Percentiles rank a stretch among this genome's conserved stretches.
Evolutionary conservation across 2,329 filamentous ascomycete genomes (phyloP).

Genomic region (Aspergillus hiratsukae): DNA sequence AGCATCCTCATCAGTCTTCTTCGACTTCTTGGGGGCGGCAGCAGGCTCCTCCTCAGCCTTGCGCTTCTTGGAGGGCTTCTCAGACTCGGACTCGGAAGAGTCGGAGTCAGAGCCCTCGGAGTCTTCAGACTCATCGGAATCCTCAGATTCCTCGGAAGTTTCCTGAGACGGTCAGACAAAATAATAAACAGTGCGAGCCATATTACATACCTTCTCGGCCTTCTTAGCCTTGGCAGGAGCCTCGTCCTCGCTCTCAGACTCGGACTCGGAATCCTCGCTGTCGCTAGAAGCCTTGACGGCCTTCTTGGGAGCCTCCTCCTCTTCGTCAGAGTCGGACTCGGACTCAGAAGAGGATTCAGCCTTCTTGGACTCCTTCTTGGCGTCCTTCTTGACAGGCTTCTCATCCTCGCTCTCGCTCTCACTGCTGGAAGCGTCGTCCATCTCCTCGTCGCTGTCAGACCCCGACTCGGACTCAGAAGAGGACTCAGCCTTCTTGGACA

Average conservation of each 20-base stretch:
- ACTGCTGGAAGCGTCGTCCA: constrained; percentile 25
- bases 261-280: constrained; percentile 28
- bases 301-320: constrained; percentile 22
- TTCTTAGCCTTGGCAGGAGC: constrained; percentile 23
- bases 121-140: constrained; percentile 13
- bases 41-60: constrained; percentile 45
- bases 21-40: constrained; percentile 56
- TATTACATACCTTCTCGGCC: constrained; percentile 24
- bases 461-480: constrained; percentile 24
- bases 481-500: constrained; percentile 25
- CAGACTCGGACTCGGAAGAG: constrained; percentile 25
- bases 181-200: not conserved
- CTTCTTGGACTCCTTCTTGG: constrained; percentile 22
- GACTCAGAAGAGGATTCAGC: constrained; percentile 22
- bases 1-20: constrained; percentile 54
- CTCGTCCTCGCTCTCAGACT: constrained; percentile 23
- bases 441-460: constrained; percentile 32
- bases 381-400: constrained; percentile 23
- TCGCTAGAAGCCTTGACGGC: constrained; percentile 17
- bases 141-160: constrained; percentile 10
- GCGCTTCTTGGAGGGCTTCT: constrained; percentile 43
- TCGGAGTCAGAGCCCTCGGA: constrained; percentile 27
- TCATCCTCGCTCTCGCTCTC: constrained; percentile 30
- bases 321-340: constrained; percentile 12
- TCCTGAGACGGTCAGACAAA: constrained; percentile 7